Evolutionary conservation across 176 grass and related monocot species (phyloP), one percentile per base, ranked within the genome.

Genomic region (Oryza longistaminata): DNA sequence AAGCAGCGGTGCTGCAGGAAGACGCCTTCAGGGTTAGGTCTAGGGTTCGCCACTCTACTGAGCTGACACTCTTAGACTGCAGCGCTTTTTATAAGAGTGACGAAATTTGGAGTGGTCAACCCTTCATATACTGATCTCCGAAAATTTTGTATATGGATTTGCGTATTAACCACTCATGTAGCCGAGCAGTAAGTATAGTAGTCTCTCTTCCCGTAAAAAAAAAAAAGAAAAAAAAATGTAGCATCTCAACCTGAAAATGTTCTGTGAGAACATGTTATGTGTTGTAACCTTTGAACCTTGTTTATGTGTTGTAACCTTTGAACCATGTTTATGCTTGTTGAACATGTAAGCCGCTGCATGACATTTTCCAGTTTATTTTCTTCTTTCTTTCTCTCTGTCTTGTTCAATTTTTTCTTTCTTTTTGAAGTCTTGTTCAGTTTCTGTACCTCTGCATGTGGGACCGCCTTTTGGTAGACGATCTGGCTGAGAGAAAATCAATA

Each of bases 81-180:
- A 31, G 29, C 29, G 29, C 2, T 31, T 0, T 3, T 31, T 31
- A 31, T 31, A 31, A 31, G 58, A 62, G 0, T 3, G n/a, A 2
- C n/a, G 21, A 24, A 62, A 10, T 62, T 62, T 62, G 58, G 21
- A 62, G 58, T 62, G 58, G 58, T n/a, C 13, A 4, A 62, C n/a
- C 58, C 58, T 62, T 58, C 6, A n/a, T 24, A 0, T 9, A 22
- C n/a, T n/a, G 58, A 66, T 70, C 21, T 48, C 11, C 11, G 45
- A 62, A 46, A 46, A 33, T 35, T 73, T 83, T 83, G 81, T 83
- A 45, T 66, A 74, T 62, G 58, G 64, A 19, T 29, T 25, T 83
- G 11, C 52, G 9, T 31, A 61, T n/a, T 29, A 39, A 58, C 22
- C 29, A 21, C 3, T 17, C 11, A 43, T 43, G 29, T 8, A 17